A percentile compares a stretch with the other conserved stretches of the same genome.
phyloP scores from a whole-genome alignment of 2,329 filamentous ascomycete genomes.

The Calonectria crousiana region DNA sequence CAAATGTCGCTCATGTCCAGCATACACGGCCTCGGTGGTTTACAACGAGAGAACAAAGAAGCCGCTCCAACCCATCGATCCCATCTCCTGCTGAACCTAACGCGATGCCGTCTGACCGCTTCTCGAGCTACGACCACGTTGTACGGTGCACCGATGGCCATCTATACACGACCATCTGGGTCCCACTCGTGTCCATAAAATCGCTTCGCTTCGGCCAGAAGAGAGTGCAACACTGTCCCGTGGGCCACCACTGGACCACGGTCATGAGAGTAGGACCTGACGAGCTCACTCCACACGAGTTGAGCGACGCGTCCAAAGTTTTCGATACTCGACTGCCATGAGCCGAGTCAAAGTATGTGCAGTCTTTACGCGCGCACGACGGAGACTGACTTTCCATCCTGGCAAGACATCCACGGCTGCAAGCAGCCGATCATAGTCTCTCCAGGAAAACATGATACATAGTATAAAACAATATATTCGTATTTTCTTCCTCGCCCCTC shows the following conservation, averaged over 20 bases:
- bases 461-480: neutral
- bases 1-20: neutral
- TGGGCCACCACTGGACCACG: neutral
- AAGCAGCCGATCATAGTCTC: neutral
- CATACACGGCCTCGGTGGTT: neutral
- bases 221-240: neutral
- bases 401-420: neutral
- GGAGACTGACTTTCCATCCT: neutral
- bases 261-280: neutral
- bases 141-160: constrained; percentile 1
- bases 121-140: neutral
- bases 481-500: neutral
- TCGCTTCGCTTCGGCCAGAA: neutral
- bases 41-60: neutral
- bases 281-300: neutral
- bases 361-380: neutral
- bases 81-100: neutral
- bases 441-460: neutral
- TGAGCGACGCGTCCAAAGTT: neutral
- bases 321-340: neutral
- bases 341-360: neutral
- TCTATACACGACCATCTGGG: neutral
- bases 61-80: neutral
- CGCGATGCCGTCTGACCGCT: neutral
- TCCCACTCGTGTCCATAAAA: neutral